These are phyloP conservation scores for Pilasporangium apinafurcum DNA, from an alignment of 352 stramenopile genomes.

Conservation along the genomic window DNA sequence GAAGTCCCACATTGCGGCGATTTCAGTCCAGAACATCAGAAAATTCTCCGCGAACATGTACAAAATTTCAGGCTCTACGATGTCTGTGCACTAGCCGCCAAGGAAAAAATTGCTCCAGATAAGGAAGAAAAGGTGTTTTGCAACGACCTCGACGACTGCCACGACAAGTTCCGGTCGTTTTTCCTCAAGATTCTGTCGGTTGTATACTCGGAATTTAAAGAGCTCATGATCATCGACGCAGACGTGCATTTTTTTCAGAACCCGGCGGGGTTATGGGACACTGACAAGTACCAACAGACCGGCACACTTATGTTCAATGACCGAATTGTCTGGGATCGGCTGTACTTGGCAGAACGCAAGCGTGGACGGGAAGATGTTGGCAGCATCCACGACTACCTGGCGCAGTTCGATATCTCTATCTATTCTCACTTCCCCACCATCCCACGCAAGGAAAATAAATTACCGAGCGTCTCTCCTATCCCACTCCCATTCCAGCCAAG, in stretches of 20 bases:
- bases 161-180: slow-evolving; percentile 45
- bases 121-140: slow-evolving; percentile 44
- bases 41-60: slow-evolving; percentile 18
- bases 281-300: slow-evolving; percentile 36
- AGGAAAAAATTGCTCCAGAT: slow-evolving; percentile 14
- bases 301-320: slow-evolving; percentile 61
- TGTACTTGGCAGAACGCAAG: slow-evolving; percentile 34
- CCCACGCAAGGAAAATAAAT: slow-evolving; percentile 17
- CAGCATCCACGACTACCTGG: slow-evolving; percentile 40
- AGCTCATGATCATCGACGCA: slow-evolving; percentile 74
- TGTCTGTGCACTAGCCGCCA: slow-evolving; percentile 36
- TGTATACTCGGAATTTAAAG: slow-evolving; percentile 55
- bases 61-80: slow-evolving; percentile 58
- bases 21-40: slow-evolving; percentile 29
- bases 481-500: slow-evolving; percentile 37
- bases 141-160: slow-evolving; percentile 25
- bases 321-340: slow-evolving; percentile 24
- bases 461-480: slow-evolving; percentile 10
- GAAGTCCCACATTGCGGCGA: slow-evolving; percentile 67
- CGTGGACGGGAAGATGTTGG: slow-evolving; percentile 5
- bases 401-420: slow-evolving; percentile 35
- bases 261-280: slow-evolving; percentile 44
- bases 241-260: slow-evolving; percentile 62
- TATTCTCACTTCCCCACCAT: slow-evolving; percentile 31
- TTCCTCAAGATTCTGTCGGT: slow-evolving; percentile 60